Evolutionary conservation across 441 rosid species (phyloP).

Genomic region (Eutrema salsugineum): DNA sequence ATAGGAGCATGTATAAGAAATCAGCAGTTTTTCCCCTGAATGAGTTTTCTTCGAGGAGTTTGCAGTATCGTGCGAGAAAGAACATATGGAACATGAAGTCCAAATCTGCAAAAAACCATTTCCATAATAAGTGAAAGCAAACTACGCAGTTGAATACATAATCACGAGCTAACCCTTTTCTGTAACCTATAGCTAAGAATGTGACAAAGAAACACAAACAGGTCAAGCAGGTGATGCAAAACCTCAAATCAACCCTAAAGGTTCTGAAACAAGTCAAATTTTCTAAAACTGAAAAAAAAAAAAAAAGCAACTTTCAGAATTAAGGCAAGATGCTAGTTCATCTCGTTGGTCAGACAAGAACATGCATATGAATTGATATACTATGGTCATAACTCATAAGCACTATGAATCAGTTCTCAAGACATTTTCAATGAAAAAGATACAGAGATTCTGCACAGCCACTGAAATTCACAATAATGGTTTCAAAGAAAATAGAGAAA

Average conservation of each 20-base stretch:
- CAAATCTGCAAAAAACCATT: slow-evolving; percentile 54
- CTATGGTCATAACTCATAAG: too few species aligned
- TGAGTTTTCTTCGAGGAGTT: slow-evolving; percentile 98
- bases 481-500: neutral
- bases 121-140: neutral
- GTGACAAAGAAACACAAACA: neutral
- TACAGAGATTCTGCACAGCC: neutral
- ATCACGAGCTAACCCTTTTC: neutral
- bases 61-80: slow-evolving; percentile 98
- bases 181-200: neutral
- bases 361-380: neutral
- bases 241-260: neutral
- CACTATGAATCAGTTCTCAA: neutral
- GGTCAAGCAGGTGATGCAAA: neutral
- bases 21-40: slow-evolving; percentile 99
- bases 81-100: slow-evolving; percentile 99
- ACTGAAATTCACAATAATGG: neutral
- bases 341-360: neutral
- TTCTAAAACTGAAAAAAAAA: neutral
- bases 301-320: neutral
- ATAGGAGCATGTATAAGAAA: slow-evolving; percentile 95
- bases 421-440: neutral
- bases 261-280: neutral
- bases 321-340: neutral
- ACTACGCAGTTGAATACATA: neutral